These are phyloP conservation scores for Nevesoporus exiguus DNA, from an alignment of 768 basidiomycete species.

Conservation along the genomic window DNA sequence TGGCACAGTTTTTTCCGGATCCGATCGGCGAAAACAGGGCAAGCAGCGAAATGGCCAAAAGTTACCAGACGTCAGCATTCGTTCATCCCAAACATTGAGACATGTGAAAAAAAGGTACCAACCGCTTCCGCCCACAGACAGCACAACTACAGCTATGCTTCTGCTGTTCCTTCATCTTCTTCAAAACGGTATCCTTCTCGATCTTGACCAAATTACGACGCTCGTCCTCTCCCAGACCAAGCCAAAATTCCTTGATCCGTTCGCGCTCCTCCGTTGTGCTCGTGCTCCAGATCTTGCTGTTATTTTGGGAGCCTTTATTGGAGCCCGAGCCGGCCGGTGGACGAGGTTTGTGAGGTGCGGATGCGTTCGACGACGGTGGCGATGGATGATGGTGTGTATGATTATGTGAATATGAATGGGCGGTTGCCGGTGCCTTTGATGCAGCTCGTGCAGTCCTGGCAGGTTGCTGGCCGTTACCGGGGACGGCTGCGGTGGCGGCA, in stretches of 20 bases:
- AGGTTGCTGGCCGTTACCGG: conserved; percentile 32
- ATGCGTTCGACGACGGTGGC: conserved; percentile 36
- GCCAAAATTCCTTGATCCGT: conserved; percentile 98
- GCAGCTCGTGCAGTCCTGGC: conserved; percentile 44
- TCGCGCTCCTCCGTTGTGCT: conserved; percentile 91
- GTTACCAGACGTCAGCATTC: conserved; percentile 21
- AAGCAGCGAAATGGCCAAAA: conserved; percentile 23
- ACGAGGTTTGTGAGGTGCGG: conserved; percentile 30
- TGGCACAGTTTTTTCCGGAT: conserved; percentile 9
- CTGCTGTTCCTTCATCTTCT: conserved; percentile 99
- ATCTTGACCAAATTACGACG: conserved; percentile 90
- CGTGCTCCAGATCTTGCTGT: conserved; percentile 92
- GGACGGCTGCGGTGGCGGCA: conserved; percentile 33
- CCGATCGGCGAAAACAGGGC: conserved; percentile 17
- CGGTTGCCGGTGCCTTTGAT: conserved; percentile 55
- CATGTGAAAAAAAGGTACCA: conserved; percentile 39
- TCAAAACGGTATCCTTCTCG: conserved; percentile 95
- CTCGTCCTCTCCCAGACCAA: conserved; percentile 87
- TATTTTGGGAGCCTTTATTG: conserved; percentile 36
- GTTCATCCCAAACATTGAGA: conserved; percentile 13
- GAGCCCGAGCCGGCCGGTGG: conserved; percentile 28
- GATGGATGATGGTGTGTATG: conserved; percentile 55
- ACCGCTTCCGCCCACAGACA: conserved; percentile 96
- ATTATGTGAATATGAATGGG: conserved; percentile 48
- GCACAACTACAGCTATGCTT: conserved; percentile 94